These are phyloP conservation scores for Thielaviopsis populi DNA, from an alignment of 2,329 filamentous ascomycete species.

Conservation along the genomic window DNA sequence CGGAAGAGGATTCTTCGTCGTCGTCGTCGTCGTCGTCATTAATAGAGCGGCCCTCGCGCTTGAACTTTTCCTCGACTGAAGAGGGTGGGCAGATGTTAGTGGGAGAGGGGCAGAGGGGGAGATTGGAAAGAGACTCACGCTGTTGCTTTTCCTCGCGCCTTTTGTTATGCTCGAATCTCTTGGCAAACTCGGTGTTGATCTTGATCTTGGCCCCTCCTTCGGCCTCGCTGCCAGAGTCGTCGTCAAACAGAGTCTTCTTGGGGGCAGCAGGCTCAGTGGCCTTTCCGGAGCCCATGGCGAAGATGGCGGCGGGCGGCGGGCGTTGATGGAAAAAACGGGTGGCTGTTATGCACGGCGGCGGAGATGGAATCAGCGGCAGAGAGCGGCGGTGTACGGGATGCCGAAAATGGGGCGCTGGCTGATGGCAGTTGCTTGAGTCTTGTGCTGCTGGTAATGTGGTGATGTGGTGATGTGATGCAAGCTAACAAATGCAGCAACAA, in stretches of 20 bases:
- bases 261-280: neutral
- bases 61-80: slow-evolving; percentile 77
- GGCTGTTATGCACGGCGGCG: too few relatives aligned
- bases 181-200: slow-evolving; percentile 82
- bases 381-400: too few relatives aligned
- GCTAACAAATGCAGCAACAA: neutral
- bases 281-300: neutral
- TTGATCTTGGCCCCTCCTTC: slow-evolving; percentile 44
- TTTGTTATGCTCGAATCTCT: slow-evolving; percentile 90
- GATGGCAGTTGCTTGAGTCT: neutral
- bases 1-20: slow-evolving; percentile 49
- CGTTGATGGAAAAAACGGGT: too few relatives aligned
- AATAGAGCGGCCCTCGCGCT: slow-evolving; percentile 43
- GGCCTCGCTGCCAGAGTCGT: slow-evolving; percentile 31
- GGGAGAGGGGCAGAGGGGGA: neutral
- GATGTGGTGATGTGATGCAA: too few relatives aligned
- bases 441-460: too few relatives aligned
- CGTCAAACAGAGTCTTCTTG: slow-evolving; percentile 38
- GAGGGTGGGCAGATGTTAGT: neutral
- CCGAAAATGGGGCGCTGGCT: neutral
- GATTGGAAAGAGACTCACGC: slow-evolving; percentile 35
- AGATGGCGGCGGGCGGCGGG: too few relatives aligned
- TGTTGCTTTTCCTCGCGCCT: slow-evolving; percentile 76
- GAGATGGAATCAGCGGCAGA: neutral
- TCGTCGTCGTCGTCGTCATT: slow-evolving; percentile 35